A percentile compares a stretch with the other conserved stretches of the same genome.
These are phyloP conservation scores for Inosperma sp. DNA, from an alignment of 768 basidiomycete genomes.

Conservation along the genomic window DNA sequence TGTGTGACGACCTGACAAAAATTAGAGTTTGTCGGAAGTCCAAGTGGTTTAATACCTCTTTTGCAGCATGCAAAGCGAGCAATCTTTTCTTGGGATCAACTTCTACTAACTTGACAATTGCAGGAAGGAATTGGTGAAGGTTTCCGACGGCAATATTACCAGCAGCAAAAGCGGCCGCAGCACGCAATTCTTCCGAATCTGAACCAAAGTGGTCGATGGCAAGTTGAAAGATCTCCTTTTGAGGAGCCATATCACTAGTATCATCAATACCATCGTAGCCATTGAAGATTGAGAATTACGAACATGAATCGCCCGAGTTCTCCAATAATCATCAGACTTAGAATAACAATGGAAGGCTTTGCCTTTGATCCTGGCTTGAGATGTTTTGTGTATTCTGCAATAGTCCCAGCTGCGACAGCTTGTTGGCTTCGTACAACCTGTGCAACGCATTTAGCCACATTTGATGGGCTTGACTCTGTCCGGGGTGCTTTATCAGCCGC, in stretches of 20 bases:
- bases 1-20: constrained; percentile 78
- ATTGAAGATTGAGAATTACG: constrained; percentile 4
- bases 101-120: constrained; percentile 74
- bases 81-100: constrained; percentile 74
- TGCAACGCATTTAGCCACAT: constrained; percentile 83
- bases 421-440: constrained; percentile 71
- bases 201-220: constrained; percentile 70
- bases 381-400: constrained; percentile 79
- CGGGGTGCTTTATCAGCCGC: constrained; percentile 61
- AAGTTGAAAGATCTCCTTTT: constrained; percentile 71
- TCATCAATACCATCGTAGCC: background rate
- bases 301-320: constrained; percentile 92
- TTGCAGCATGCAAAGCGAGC: constrained; percentile 85
- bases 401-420: constrained; percentile 72
- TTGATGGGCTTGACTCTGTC: constrained; percentile 52
- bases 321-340: constrained; percentile 85
- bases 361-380: constrained; percentile 67
- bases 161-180: constrained; percentile 92
- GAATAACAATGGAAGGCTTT: constrained; percentile 61
- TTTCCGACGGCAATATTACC: constrained; percentile 98
- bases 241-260: constrained; percentile 80
- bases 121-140: constrained; percentile 78
- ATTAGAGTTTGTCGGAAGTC: background rate
- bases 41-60: constrained; percentile 58
- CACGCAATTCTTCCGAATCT: constrained; percentile 80